Evolutionary conservation across 495 filamentous ascomycete species (phyloP).

Genomic region (Neurospora sp.): DNA sequence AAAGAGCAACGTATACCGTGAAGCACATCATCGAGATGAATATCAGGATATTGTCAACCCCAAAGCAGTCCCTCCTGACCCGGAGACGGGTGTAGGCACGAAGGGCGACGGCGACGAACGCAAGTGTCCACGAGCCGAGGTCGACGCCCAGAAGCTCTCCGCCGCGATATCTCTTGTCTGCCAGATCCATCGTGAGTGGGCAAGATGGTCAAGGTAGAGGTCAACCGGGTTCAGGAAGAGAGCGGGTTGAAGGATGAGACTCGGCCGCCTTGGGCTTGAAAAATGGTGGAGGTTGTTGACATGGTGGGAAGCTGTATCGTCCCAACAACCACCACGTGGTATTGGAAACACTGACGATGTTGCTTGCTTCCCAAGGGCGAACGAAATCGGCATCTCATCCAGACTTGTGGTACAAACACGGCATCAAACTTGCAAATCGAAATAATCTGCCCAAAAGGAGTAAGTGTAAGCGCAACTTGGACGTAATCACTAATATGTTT

Average conservation of each 20-base stretch:
- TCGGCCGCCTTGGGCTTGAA: background rate
- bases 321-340: background rate
- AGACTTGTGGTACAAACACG: background rate
- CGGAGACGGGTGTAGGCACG: constrained; percentile 8
- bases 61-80: constrained; percentile 8
- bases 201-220: background rate
- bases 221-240: background rate
- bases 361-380: background rate
- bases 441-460: background rate
- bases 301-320: background rate
- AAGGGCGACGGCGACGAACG: constrained; percentile 2
- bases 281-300: background rate
- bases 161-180: background rate
- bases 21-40: constrained; percentile 2
- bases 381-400: background rate
- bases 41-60: constrained; percentile 11
- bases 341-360: background rate
- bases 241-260: background rate
- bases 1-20: constrained; percentile 3
- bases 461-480: background rate
- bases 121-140: background rate
- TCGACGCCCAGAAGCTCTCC: constrained; percentile 2
- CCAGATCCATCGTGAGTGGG: background rate
- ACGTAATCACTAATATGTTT: background rate
- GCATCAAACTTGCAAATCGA: background rate